Evolutionary conservation across 495 filamentous ascomycete species (phyloP).

Genomic region (Paragyromitra xinjiangensis): DNA sequence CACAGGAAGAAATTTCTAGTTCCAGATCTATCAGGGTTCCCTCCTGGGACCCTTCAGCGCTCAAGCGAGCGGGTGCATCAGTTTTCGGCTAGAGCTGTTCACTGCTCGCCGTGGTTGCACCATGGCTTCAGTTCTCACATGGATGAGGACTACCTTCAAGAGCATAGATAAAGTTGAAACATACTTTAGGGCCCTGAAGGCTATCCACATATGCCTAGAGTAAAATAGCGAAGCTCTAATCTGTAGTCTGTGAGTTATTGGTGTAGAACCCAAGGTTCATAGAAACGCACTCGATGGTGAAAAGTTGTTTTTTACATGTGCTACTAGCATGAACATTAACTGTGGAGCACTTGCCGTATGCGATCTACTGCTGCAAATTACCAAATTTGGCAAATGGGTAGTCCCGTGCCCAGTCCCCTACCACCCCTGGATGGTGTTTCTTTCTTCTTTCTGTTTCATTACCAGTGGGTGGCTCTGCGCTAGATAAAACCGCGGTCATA

Average conservation of each 20-base stretch:
- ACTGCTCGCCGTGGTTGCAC: constrained; percentile 37
- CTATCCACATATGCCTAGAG: not conserved
- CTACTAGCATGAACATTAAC: not conserved
- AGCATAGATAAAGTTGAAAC: not conserved
- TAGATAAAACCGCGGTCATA: too few species aligned
- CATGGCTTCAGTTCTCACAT: constrained; percentile 20
- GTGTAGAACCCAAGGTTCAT: not conserved
- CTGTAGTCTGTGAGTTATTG: not conserved
- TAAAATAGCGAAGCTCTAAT: not conserved
- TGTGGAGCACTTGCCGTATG: not conserved
- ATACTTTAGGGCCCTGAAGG: not conserved
- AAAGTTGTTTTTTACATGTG: not conserved
- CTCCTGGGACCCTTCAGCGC: constrained; percentile 19
- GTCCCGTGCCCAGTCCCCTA: too few species aligned
- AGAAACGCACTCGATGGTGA: not conserved
- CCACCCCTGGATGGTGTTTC: too few species aligned
- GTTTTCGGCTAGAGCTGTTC: constrained; percentile 32
- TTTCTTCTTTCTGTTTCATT: too few species aligned
- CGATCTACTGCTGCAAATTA: not conserved
- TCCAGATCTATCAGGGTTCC: constrained; percentile 27
- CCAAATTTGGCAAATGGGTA: too few species aligned
- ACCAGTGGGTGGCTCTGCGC: too few species aligned
- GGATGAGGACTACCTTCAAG: not conserved
- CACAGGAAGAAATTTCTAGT: constrained; percentile 52
- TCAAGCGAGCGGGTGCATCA: constrained; percentile 65